Evolutionary conservation across 345 rosid species (phyloP), one percentile per base, ranked within the genome.

Genomic region (Brassica nigra): DNA sequence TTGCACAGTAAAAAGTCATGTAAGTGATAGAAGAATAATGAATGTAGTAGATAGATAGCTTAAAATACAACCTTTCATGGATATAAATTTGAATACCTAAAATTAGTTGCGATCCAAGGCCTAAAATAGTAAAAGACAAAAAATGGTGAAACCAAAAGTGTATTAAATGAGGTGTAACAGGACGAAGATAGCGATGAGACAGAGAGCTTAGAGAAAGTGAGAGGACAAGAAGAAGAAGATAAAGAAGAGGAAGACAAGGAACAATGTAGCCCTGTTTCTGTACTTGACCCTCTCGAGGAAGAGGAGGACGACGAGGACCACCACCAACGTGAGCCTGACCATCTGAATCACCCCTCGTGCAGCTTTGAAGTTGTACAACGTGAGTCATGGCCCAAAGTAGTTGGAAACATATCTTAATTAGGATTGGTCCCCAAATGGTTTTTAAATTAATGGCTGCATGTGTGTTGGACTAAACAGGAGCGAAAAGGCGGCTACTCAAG

Each of bases 251-350:
- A 91, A 78, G 97, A 91, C 37, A 87, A 88, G 66, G 96, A 95
- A 62, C 99, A 95, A 71, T 86, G 91, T 73, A 95, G 99, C 76
- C 99, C 99, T 33, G 94, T 93, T 74, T 95, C 97, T 44, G 91
- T 91, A 33, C 84, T 95, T 83, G 99, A 95, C 54, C 91, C 97
- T 67, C 90, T 87, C 1, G 77, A 76, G 39, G 83, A 76, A 29
- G 70, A 76, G 34, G 83, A 70, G 27, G 89, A 88, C 3, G 92
- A 88, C 36, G 88, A 87, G 39, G 90, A 87, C 44, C 87, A 83
- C 70, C 77, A 84, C 6, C 86, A 81, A 59, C 85, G 81, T 31
- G 83, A 90, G 82, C 75, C 77, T 64, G 62, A 80, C 8, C 75
- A 82, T 77, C 88, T 77, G 59, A 86, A 90, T 64, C 61, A 29